Conservation (phyloP, 805 yeast genomes). For the Lipomyces orientalis region DNA sequence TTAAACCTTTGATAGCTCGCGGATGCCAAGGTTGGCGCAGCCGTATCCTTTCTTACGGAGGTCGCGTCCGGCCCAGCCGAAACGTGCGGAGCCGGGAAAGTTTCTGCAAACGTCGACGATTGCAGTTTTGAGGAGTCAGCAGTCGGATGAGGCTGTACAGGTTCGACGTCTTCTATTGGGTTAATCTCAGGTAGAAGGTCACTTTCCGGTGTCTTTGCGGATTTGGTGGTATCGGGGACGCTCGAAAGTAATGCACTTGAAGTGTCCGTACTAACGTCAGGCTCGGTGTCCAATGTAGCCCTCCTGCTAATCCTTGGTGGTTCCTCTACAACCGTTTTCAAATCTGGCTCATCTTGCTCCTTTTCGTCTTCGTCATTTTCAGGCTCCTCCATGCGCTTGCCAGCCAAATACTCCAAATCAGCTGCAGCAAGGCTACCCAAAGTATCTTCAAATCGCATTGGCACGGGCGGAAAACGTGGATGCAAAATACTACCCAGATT, state of each 20-base stretch:
- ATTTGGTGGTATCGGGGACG: background rate
- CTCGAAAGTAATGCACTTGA: background rate
- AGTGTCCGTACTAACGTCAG: background rate
- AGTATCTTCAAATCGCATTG: constrained; percentile 26
- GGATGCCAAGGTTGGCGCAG: background rate
- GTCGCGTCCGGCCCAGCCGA: background rate
- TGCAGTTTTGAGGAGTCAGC: background rate
- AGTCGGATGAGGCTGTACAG: background rate
- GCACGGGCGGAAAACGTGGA: constrained; percentile 35
- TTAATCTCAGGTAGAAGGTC: background rate
- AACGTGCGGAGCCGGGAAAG: background rate
- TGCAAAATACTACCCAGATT: constrained; percentile 23
- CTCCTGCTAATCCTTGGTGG: background rate
- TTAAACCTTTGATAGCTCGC: background rate
- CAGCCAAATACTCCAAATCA: constrained; percentile 13
- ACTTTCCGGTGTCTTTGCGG: background rate
- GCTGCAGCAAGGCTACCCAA: constrained; percentile 11
- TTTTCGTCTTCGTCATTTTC: constrained; percentile 18
- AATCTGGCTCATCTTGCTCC: background rate
- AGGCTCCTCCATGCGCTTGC: constrained; percentile 39
- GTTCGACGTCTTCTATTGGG: background rate
- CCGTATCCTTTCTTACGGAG: background rate
- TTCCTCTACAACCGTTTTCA: background rate
- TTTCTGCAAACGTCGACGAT: background rate
- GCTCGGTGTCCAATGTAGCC: background rate